These are phyloP conservation scores for Gastrolobium bilobum DNA, from an alignment of 306 rosid genomes.

Conservation along the genomic window DNA sequence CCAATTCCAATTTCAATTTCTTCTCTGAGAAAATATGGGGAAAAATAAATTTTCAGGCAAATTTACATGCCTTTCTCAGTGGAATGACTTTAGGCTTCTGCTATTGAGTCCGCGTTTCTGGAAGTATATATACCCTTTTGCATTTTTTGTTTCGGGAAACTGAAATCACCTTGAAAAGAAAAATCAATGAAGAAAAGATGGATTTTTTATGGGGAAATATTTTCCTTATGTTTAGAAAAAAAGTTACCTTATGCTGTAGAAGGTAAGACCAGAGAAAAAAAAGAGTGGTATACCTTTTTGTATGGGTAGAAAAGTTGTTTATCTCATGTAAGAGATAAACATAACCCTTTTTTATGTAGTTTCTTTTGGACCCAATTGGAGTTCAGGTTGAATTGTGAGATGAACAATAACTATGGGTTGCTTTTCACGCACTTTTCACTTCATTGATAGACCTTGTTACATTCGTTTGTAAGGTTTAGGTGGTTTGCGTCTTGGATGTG, in stretches of 20 bases:
- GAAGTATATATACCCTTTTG: background rate
- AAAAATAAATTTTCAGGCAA: background rate
- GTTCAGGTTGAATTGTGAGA: background rate
- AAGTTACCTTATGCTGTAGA: no score
- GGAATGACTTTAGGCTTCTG: background rate
- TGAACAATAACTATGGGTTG: constrained; percentile 6
- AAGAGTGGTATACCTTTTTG: no score
- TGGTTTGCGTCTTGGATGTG: background rate
- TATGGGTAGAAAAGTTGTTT: no score
- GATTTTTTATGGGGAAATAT: no score
- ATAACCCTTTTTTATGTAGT: no score
- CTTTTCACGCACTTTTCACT: no score
- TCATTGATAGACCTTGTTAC: background rate
- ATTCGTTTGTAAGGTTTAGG: background rate
- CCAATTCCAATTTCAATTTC: background rate
- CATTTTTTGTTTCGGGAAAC: background rate
- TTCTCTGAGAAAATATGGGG: background rate
- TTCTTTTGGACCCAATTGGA: background rate
- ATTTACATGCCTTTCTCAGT: constrained; percentile 25
- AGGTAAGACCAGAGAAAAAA: no score
- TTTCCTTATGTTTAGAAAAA: no score
- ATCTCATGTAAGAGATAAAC: no score
- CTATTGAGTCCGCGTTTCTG: background rate
- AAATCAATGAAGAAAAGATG: background rate
- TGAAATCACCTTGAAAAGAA: background rate